Evolutionary conservation across 1,284 basidiomycete genomes (phyloP).

Genomic region (Xerocomus amazonicus): DNA sequence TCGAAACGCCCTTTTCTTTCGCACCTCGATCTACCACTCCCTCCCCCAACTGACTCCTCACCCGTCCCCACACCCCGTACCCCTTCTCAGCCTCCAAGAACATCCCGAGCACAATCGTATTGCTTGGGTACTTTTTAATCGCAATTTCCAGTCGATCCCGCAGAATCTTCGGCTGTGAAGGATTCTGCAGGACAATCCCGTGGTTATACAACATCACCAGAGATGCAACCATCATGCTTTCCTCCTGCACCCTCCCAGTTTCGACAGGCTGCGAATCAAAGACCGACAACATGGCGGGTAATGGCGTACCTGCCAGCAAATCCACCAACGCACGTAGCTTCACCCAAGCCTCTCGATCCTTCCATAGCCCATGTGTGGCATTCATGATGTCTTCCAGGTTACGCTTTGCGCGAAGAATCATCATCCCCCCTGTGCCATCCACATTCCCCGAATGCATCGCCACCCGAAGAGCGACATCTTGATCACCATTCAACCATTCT

Average conservation of each 20-base stretch:
- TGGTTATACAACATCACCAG: conserved; percentile 65
- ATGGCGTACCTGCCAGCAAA: conserved; percentile 46
- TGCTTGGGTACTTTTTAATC: conserved; percentile 61
- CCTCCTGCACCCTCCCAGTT: conserved; percentile 35
- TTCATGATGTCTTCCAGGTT: conserved; percentile 48
- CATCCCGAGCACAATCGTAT: conserved; percentile 71
- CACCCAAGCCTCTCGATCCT: conserved; percentile 58
- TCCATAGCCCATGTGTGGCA: conserved; percentile 40
- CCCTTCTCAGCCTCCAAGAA: conserved; percentile 79
- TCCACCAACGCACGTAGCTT: conserved; percentile 64
- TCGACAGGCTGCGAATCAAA: conserved; percentile 44
- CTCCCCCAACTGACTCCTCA: conserved; percentile 49
- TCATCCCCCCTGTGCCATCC: conserved; percentile 48
- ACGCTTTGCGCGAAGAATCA: conserved; percentile 56
- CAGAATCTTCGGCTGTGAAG: conserved; percentile 57
- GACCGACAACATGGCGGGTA: conserved; percentile 41
- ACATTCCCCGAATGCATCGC: conserved; percentile 53
- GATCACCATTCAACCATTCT: conserved; percentile 70
- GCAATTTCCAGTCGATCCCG: conserved; percentile 57
- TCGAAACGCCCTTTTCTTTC: conserved; percentile 51
- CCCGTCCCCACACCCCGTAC: conserved; percentile 68
- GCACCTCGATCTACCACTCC: conserved; percentile 34
- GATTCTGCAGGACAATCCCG: conserved; percentile 49
- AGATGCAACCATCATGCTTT: conserved; percentile 58
- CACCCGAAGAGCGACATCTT: conserved; percentile 49